A percentile compares a stretch with the other conserved stretches of the same genome.
Evolutionary conservation across 2,329 filamentous ascomycete species (phyloP).

Genomic region (Rhynchosporium secalis): DNA sequence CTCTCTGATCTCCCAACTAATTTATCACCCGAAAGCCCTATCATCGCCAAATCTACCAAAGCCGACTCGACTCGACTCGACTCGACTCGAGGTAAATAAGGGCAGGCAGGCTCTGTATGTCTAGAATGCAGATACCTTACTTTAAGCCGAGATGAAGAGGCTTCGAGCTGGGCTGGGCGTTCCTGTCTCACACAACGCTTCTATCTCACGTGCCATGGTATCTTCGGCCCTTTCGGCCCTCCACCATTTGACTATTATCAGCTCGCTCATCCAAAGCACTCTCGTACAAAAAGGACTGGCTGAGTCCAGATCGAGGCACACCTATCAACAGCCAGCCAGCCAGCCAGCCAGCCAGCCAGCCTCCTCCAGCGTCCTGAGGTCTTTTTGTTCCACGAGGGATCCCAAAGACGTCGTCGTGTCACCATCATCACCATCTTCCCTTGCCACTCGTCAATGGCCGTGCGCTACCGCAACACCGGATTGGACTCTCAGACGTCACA

Average conservation of each 20-base stretch:
- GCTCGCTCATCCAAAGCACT: not conserved
- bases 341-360: too few relatives aligned
- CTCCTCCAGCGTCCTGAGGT: too few relatives aligned
- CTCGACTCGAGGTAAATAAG: too few relatives aligned
- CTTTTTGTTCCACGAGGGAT: not conserved
- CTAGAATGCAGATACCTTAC: too few relatives aligned
- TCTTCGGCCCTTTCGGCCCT: not conserved
- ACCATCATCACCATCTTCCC: not conserved
- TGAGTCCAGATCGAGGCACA: slow-evolving; percentile 6
- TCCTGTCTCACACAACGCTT: not conserved
- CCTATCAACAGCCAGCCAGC: not conserved
- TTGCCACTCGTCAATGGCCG: slow-evolving; percentile 5
- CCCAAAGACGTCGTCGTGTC: slow-evolving; percentile 4
- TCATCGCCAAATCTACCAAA: not conserved
- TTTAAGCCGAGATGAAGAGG: not conserved
- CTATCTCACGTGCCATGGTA: not conserved
- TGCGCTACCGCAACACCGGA: not conserved
- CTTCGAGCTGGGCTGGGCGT: not conserved
- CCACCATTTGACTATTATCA: not conserved
- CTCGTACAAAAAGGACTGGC: not conserved
- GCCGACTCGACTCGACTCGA: not conserved
- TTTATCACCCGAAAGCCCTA: not conserved
- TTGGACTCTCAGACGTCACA: slow-evolving; percentile 5
- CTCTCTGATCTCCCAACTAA: not conserved
- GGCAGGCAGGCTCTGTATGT: too few relatives aligned